Conservation (phyloP, 2,329 filamentous ascomycete genomes). For the Juglanconis juglandina region DNA sequence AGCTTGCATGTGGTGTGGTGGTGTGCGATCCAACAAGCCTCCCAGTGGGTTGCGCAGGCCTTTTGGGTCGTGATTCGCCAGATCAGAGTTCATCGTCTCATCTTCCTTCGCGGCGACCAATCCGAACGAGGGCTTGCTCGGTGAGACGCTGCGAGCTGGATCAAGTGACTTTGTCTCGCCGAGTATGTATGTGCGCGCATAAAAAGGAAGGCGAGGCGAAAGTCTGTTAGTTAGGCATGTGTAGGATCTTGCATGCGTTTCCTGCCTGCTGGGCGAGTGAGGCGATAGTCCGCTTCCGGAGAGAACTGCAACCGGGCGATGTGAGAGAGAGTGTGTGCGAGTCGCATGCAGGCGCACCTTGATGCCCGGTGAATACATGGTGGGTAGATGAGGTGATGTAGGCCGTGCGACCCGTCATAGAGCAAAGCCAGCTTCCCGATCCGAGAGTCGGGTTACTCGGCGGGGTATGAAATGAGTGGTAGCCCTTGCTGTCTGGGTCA, state of each 20-base stretch:
- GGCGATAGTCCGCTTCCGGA: not conserved
- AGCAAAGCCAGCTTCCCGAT: conserved; percentile 8
- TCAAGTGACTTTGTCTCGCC: not conserved
- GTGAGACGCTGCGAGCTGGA: conserved; percentile 3
- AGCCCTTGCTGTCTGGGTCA: not conserved
- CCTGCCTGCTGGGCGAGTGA: too few relatives aligned
- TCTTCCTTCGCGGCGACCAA: conserved; percentile 1
- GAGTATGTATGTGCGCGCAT: not conserved
- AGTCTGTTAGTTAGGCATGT: not conserved
- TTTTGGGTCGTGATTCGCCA: conserved; percentile 10
- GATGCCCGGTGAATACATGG: conserved; percentile 5
- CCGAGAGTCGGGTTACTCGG: not conserved
- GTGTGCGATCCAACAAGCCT: conserved; percentile 10
- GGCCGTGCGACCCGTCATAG: conserved; percentile 1
- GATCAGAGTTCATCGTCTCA: conserved; percentile 14
- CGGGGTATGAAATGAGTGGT: not conserved
- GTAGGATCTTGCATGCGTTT: not conserved
- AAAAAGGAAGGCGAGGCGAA: conserved; percentile 4
- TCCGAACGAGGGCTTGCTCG: not conserved
- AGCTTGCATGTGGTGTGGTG: not conserved
- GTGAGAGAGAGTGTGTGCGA: not conserved
- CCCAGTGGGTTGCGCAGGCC: conserved; percentile 1
- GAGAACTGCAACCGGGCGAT: not conserved
- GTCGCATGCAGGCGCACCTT: conserved; percentile 10
- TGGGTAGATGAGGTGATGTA: not conserved